Percentiles rank a stretch among this genome's conserved stretches.
phyloP scores from a whole-genome alignment of 768 basidiomycete species.

The Pleurotus giganteus region DNA sequence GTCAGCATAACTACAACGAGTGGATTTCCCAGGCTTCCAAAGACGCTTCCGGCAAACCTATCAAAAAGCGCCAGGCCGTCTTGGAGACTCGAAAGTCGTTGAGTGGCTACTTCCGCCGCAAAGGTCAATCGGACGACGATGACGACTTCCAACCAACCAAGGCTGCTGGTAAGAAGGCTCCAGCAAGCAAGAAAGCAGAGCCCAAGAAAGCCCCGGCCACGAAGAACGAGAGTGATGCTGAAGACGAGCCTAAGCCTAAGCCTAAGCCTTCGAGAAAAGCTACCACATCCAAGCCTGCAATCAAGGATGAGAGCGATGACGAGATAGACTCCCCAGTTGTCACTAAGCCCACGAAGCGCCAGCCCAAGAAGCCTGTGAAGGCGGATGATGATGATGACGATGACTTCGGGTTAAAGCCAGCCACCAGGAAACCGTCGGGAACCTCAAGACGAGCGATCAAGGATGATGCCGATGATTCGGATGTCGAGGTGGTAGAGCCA shows the following conservation, averaged over 20 bases:
- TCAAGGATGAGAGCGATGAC: conserved; percentile 36
- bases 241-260: conserved; percentile 14
- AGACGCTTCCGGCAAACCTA: conserved; percentile 47
- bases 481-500: conserved; percentile 22
- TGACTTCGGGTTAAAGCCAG: conserved; percentile 10
- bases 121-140: conserved; percentile 20
- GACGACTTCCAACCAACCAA: conserved; percentile 25
- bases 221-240: conserved; percentile 15
- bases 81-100: conserved; percentile 39
- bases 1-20: conserved; percentile 42
- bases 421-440: conserved; percentile 17
- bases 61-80: conserved; percentile 33
- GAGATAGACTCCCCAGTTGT: conserved; percentile 34
- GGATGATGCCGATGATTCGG: conserved; percentile 21
- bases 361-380: conserved; percentile 8
- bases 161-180: conserved; percentile 27
- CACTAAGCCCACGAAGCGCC: conserved; percentile 10
- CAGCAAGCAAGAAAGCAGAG: conserved; percentile 20
- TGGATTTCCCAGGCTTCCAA: conserved; percentile 40
- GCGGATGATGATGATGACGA: conserved; percentile 16
- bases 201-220: conserved; percentile 17
- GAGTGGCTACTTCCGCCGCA: conserved; percentile 11
- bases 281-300: conserved; percentile 22
- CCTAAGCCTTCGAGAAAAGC: conserved; percentile 10
- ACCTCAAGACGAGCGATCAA: conserved; percentile 15